These are phyloP conservation scores for Candida fluviatilis DNA, from an alignment of 805 yeast species.

Conservation along the genomic window DNA sequence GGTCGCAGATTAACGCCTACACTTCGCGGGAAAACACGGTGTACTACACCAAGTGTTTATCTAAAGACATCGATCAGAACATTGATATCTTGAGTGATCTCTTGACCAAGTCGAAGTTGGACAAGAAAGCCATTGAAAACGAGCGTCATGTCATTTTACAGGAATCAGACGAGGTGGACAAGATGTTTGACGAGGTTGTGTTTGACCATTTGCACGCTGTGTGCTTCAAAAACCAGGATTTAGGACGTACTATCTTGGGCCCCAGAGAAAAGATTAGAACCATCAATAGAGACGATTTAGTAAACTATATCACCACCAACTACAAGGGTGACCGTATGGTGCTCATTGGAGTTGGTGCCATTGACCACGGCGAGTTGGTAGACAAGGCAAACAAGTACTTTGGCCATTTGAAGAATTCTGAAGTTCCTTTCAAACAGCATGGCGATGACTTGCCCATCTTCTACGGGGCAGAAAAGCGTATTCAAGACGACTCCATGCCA, in stretches of 20 bases:
- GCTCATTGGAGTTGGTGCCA: conserved; percentile 93
- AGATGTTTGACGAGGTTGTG: conserved; percentile 97
- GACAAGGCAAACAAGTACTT: conserved; percentile 71
- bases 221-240: conserved; percentile 83
- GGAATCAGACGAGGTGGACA: conserved; percentile 96
- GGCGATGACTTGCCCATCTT: conserved; percentile 76
- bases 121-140: conserved; percentile 81
- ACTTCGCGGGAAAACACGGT: conserved; percentile 97
- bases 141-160: conserved; percentile 95
- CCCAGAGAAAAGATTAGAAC: conserved; percentile 85
- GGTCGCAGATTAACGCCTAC: conserved; percentile 97
- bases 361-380: conserved; percentile 82
- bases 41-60: conserved; percentile 85
- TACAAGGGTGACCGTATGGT: conserved; percentile 98
- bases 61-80: conserved; percentile 75
- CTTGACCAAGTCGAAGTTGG: conserved; percentile 79
- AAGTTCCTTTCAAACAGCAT: conserved; percentile 69
- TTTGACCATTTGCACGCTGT: conserved; percentile 95
- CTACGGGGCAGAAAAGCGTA: conserved; percentile 79
- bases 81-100: conserved; percentile 89
- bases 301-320: conserved; percentile 74
- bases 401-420: conserved; percentile 58
- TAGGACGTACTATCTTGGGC: conserved; percentile 95
- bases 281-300: conserved; percentile 72
- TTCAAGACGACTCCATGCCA: conserved; percentile 79